Evolutionary conservation across 345 rosid genomes (phyloP), one percentile per base, ranked within the genome.

Genomic region (Turritis glabra): DNA sequence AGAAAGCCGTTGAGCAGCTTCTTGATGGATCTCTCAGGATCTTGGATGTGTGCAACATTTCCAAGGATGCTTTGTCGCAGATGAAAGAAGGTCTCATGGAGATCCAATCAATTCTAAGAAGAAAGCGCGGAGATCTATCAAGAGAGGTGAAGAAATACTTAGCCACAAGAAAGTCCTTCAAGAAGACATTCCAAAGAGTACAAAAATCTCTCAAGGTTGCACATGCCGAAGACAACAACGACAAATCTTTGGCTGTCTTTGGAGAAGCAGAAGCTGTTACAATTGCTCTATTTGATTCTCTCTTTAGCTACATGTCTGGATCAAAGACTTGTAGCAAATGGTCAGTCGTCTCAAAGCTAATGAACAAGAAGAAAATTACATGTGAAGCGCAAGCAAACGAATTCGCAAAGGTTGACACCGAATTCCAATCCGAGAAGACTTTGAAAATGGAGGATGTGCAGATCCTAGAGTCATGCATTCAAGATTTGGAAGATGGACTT

Each of bases 1-100:
- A 33, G 63, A 64, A 65, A 33, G 33, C 5, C 5, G 71, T 77
- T 0, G 77, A 80, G 10, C 78, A 77, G 52, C 57, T 76, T 40
- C 68, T 84, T 69, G 77, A 82, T 37, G 81, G 80, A 40, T 77
- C 87, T 23, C 79, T 81, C 1, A 46, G 43, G 41, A 61, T 82
- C 63, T 60, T 80, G 69, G 84, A 79, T 3, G 27, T 78, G 13
- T 81, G 82, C 50, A 73, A 64, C 60, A 65, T 59, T 5, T 46
- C 79, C 21, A 78, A 76, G 50, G 85, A 80, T 78, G 79, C 58
- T 22, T 63, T 85, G 58, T 51, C 73, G 6, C 83, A 74, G 54
- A 77, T 73, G 57, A 81, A 77, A 50, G 77, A 77, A 29, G 22
- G 69, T 23, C 37, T 50, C n/a, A 64, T 71, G 13, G 77, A 77